Base-by-base conservation (phyloP, 768 basidiomycete species). In the Lanmaoa pseudosensibilis region DNA sequence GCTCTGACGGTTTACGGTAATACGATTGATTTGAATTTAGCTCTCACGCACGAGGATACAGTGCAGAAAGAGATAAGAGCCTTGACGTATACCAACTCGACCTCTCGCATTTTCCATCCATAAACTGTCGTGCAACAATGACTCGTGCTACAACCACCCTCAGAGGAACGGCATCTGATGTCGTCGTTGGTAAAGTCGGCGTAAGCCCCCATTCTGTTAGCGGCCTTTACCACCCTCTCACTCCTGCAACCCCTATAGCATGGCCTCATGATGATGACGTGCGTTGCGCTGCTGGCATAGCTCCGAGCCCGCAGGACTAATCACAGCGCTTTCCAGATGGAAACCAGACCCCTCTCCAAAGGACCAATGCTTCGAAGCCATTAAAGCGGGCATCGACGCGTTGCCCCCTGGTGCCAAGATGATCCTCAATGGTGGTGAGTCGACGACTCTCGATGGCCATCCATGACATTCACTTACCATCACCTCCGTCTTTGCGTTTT, bases 201-300 rank as follows among this genome's bases (percentile, higher is more conserved):
- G 78, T 78, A 55, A 57, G 72, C 19, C 39, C 12, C 11, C 19
- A 18, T 11, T 51, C 10, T 36, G 21, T 21, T 16, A 23, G 16
- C 2, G 10, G 19, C 21, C 34, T 16, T 21, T 12, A 13, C 21
- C 21, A 11, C 15, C 21, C 33, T 47, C 56, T 54, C 36, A 41
- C 4, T 44, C 40, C 30, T 25, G 16, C 9, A n/a, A 10, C 27
- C 9, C 13, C 15, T 16, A 16, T 38, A 69, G 71, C 78, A 81
- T 63, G 84, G 84, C 1, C 69, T 83, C 40, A 84, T 83, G 83
- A 69, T 77, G 68, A 80, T 85, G 77, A 86, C 82, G 73, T 83
- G 61, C 39, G 60, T 44, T 18, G 23, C 39, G n/a, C 23, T 3
- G 12, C 16, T n/a, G n/a, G n/a, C n/a, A n/a, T n/a, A n/a, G 27